Conservation (phyloP, 1,284 basidiomycete genomes). For the Lentinula novae-zelandiae region DNA sequence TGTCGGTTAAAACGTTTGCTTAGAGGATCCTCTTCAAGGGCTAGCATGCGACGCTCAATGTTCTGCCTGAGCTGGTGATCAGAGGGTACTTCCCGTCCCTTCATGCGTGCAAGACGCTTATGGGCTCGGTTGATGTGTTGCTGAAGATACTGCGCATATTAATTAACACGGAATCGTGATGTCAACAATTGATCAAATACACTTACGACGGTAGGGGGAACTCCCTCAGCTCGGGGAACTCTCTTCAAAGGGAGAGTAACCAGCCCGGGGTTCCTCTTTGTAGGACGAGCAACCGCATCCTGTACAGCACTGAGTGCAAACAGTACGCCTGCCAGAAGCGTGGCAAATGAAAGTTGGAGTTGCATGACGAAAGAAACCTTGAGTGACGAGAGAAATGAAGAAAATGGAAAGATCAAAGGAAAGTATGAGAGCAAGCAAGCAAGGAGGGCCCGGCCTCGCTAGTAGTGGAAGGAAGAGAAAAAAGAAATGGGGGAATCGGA, state of each 20-base stretch:
- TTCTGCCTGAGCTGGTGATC: conserved; percentile 45
- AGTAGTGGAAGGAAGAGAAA: conserved; percentile 18
- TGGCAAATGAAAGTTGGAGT: conserved; percentile 45
- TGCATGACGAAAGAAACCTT: conserved; percentile 40
- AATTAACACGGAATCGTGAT: not conserved
- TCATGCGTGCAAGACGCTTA: conserved; percentile 68
- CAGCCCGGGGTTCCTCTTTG: conserved; percentile 32
- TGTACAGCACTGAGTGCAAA: conserved; percentile 35
- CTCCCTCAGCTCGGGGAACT: conserved; percentile 34
- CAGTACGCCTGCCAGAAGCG: conserved; percentile 52
- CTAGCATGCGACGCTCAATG: conserved; percentile 51
- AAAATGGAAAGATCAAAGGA: conserved; percentile 15
- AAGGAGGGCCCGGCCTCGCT: conserved; percentile 26
- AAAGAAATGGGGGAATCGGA: conserved; percentile 9
- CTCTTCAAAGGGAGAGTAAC: conserved; percentile 58
- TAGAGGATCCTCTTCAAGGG: conserved; percentile 32
- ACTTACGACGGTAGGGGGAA: conserved; percentile 66
- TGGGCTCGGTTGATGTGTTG: conserved; percentile 68
- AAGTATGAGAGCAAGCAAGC: conserved; percentile 18
- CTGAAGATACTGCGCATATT: conserved; percentile 50
- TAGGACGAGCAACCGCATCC: conserved; percentile 38
- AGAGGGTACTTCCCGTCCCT: conserved; percentile 49
- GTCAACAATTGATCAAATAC: conserved; percentile 5
- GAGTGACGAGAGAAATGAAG: conserved; percentile 16
- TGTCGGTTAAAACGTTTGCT: conserved; percentile 24